These are phyloP conservation scores for Haplosporangium sp. DNA, from an alignment of 371 early-diverging fungal species.

Conservation along the genomic window DNA sequence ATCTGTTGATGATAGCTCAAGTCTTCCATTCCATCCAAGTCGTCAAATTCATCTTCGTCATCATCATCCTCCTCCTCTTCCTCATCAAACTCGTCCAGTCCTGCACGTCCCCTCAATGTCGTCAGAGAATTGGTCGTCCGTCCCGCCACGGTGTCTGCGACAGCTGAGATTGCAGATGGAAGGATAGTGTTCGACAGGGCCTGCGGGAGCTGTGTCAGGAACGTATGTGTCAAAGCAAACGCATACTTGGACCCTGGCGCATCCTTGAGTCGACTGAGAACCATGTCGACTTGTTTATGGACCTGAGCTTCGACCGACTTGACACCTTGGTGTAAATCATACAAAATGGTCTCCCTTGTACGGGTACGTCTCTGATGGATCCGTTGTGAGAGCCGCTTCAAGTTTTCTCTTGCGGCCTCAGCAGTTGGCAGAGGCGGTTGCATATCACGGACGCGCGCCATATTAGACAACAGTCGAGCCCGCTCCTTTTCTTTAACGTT, in stretches of 20 bases:
- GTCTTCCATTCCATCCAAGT: slow-evolving; percentile 26
- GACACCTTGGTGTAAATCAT: slow-evolving; percentile 47
- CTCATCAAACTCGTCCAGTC: slow-evolving; percentile 47
- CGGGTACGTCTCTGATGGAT: slow-evolving; percentile 45
- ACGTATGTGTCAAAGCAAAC: slow-evolving; percentile 44
- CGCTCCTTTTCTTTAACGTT: slow-evolving; percentile 48
- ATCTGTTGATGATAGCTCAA: slow-evolving; percentile 22
- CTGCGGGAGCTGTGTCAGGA: slow-evolving; percentile 36
- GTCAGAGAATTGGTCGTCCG: slow-evolving; percentile 44
- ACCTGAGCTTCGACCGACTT: slow-evolving; percentile 49
- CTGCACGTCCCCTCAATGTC: slow-evolving; percentile 28
- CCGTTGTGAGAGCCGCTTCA: slow-evolving; percentile 33
- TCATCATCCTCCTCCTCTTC: slow-evolving; percentile 45
- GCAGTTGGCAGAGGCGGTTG: slow-evolving; percentile 21
- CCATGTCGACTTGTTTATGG: slow-evolving; percentile 52
- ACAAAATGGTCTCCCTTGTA: slow-evolving; percentile 42
- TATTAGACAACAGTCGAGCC: slow-evolving; percentile 32
- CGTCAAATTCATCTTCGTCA: slow-evolving; percentile 19
- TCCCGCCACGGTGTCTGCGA: slow-evolving; percentile 45
- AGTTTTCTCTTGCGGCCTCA: slow-evolving; percentile 37
- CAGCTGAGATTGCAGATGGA: slow-evolving; percentile 50
- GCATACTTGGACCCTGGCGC: slow-evolving; percentile 46
- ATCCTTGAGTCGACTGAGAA: slow-evolving; percentile 41
- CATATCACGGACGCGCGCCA: slow-evolving; percentile 27
- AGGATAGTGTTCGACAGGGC: slow-evolving; percentile 43